These are phyloP conservation scores for Jatropha curcas DNA, from an alignment of 345 rosid genomes.

Conservation along the genomic window DNA sequence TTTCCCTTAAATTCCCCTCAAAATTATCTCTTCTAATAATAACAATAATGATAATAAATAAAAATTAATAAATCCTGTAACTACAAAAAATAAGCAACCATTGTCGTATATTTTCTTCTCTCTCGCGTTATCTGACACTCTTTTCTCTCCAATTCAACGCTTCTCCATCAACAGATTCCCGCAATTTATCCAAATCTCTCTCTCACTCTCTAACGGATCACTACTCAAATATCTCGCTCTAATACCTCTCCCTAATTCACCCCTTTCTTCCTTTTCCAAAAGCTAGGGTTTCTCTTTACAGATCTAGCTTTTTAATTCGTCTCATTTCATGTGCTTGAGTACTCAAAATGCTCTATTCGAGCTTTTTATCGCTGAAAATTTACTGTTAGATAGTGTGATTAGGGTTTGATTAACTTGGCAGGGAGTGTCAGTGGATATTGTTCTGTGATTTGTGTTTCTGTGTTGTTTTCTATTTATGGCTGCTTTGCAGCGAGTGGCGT, in stretches of 20 bases:
- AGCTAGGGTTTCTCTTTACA: constrained; percentile 7
- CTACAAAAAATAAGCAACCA: no score
- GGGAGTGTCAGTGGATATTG: neutral
- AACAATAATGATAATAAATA: neutral
- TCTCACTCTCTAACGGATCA: constrained; percentile 2
- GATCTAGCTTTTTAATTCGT: neutral
- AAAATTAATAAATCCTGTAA: neutral
- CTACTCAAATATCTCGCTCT: neutral
- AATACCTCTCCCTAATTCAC: no score
- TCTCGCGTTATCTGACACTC: neutral
- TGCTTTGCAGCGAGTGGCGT: constrained; percentile 39
- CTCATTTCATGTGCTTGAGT: neutral
- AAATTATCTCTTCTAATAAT: neutral
- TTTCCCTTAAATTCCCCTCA: constrained; percentile 11
- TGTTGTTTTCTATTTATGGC: constrained; percentile 21
- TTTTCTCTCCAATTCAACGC: neutral
- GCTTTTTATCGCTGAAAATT: neutral
- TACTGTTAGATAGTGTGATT: neutral
- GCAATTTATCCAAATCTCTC: neutral
- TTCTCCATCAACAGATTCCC: constrained; percentile 10
- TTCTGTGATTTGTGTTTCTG: neutral
- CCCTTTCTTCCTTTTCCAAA: neutral
- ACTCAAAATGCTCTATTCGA: constrained; percentile 4
- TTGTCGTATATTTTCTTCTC: no score
- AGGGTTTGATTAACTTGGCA: neutral